Percentiles rank a stretch among this genome's conserved stretches.
These are phyloP conservation scores for Grosmannia huntii DNA, from an alignment of 2,329 filamentous ascomycete genomes.

Conservation along the genomic window DNA sequence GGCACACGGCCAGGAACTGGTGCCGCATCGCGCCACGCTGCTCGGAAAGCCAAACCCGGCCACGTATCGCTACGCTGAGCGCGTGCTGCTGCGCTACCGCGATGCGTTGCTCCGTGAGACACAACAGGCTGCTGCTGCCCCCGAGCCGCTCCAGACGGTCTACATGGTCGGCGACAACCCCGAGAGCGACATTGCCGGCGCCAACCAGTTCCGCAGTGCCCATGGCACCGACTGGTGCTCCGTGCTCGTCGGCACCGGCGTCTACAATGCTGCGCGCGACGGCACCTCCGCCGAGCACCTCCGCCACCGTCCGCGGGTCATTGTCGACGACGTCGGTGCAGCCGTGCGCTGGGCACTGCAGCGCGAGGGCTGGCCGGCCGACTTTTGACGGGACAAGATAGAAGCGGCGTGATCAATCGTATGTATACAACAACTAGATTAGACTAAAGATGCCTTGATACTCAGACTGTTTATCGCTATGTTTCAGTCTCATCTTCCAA, in stretches of 20 bases:
- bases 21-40: constrained; percentile 36
- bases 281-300: constrained; percentile 8
- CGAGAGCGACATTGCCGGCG: constrained; percentile 80
- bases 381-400: constrained; percentile 5
- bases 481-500: too few relatives aligned
- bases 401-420: not conserved
- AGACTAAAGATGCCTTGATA: too few relatives aligned
- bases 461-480: too few relatives aligned
- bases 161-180: constrained; percentile 94
- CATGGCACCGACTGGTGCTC: constrained; percentile 35
- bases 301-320: constrained; percentile 14
- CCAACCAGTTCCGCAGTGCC: constrained; percentile 59
- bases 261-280: constrained; percentile 15
- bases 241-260: constrained; percentile 21
- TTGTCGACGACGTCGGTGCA: constrained; percentile 17
- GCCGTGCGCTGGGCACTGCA: constrained; percentile 19
- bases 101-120: constrained; percentile 27
- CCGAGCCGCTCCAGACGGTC: constrained; percentile 49
- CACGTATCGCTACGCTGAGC: constrained; percentile 79
- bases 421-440: too few relatives aligned
- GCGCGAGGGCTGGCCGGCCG: constrained; percentile 17
- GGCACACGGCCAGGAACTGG: constrained; percentile 48
- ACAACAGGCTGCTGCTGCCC: not conserved
- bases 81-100: constrained; percentile 51
- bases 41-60: constrained; percentile 71